Evolutionary conservation across 192 early-diverging fungal genomes (phyloP).

Genomic region (Umbelopsis vinacea): DNA sequence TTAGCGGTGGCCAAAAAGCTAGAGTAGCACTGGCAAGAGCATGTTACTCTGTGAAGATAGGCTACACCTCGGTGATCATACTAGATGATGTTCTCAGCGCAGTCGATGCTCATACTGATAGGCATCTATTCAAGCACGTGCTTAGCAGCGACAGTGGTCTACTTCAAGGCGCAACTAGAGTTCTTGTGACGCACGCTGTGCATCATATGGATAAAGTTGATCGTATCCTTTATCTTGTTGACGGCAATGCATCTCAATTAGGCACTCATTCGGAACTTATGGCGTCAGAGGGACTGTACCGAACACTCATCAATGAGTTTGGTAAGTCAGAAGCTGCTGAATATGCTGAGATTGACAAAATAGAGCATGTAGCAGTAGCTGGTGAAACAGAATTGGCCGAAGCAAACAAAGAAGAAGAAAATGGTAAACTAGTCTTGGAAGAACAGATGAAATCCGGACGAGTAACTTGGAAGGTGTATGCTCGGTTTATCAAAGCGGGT

Average conservation of each 20-base stretch:
- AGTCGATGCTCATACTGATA: constrained; percentile 53
- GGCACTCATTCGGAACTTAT: constrained; percentile 27
- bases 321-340: background rate
- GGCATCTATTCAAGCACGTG: constrained; percentile 66
- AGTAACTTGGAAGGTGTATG: constrained; percentile 21
- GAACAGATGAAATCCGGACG: constrained; percentile 14
- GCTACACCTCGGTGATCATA: constrained; percentile 66
- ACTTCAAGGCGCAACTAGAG: constrained; percentile 74
- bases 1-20: constrained; percentile 91
- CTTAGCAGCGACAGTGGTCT: constrained; percentile 52
- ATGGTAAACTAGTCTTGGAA: constrained; percentile 14
- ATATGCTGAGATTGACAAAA: background rate
- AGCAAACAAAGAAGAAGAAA: background rate
- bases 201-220: constrained; percentile 26
- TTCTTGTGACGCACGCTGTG: constrained; percentile 87
- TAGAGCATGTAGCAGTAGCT: background rate
- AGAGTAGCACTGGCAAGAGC: constrained; percentile 81
- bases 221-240: constrained; percentile 10
- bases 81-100: constrained; percentile 81
- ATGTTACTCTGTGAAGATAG: constrained; percentile 61
- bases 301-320: constrained; percentile 20
- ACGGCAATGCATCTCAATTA: background rate
- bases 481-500: constrained; percentile 7
- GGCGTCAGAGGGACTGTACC: constrained; percentile 7
- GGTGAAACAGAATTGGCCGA: background rate